Base-by-base conservation (phyloP, 495 filamentous ascomycete species). In the Collariella sp. region DNA sequence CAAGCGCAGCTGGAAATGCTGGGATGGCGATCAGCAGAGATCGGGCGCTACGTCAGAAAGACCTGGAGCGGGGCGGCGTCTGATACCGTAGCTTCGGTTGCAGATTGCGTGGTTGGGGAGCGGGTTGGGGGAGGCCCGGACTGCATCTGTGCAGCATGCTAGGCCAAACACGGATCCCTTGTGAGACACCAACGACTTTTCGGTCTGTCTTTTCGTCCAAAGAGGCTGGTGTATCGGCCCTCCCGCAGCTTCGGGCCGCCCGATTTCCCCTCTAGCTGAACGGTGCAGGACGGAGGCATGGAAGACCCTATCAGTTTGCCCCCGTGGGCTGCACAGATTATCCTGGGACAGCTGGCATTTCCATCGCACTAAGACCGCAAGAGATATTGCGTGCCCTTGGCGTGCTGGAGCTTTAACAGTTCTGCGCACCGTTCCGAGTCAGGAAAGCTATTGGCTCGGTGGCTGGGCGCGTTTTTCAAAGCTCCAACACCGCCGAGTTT, bases 21-120 rank as follows among this genome's bases (percentile, higher is more conserved):
- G 26, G 5, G 26, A 31, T 22, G 35, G 24, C 7, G 41, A 52
- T 49, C 52, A 56, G 44, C 50, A 19, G 19, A 47, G 47, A 45
- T 45, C 48, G 48, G 57, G 29, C 39, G 57, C 57, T 56, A 60
- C 57, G 53, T 60, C 57, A 60, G 52, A 49, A 38, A 15, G 29
- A 18, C 35, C 46, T 41, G 34, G 20, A 26, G 43, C 31, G 41
- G 48, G 49, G 39, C 46, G 7, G 16, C 44, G 29, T 41, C 6
- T 7, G 23, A 18, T 52, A 31, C 5, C n/a, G n/a, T n/a, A n/a
- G n/a, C n/a, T 44, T 29, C 19, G 19, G 38, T 20, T 5, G 7
- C 38, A 50, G 24, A n/a, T 18, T 52, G 36, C 29, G 36, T 41
- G 26, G 44, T 33, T 46, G 3, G 5, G 26, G 44, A n/a, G 26